Evolutionary conservation across 1,284 basidiomycete genomes (phyloP).

Genomic region (Tylopilus orsonianus): DNA sequence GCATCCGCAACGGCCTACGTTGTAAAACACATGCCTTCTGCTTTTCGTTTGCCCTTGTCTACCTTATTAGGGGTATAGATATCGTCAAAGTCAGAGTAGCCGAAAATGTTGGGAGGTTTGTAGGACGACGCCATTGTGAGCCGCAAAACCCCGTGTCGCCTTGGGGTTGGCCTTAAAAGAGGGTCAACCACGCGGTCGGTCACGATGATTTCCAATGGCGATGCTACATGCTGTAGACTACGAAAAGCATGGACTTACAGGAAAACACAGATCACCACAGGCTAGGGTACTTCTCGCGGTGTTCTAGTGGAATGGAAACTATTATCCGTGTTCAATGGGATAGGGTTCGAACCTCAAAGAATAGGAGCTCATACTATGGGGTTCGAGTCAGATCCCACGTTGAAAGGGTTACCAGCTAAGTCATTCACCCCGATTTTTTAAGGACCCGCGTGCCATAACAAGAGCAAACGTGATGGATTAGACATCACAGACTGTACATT

Average conservation of each 20-base stretch:
- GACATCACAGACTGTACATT: too few relatives aligned
- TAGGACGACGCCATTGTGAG: constrained; percentile 11
- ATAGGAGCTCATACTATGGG: too few relatives aligned
- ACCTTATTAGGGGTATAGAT: background rate
- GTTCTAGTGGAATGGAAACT: constrained; percentile 9
- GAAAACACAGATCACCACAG: constrained; percentile 9
- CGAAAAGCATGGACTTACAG: constrained; percentile 6
- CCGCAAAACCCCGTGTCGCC: background rate
- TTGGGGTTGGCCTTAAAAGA: constrained; percentile 4
- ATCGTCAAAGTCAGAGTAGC: background rate
- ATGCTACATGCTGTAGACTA: constrained; percentile 7
- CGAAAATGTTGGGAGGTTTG: constrained; percentile 21
- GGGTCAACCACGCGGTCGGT: constrained; percentile 10
- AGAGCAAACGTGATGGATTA: too few relatives aligned
- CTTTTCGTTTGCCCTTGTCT: constrained; percentile 29
- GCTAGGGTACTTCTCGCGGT: constrained; percentile 5
- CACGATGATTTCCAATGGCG: background rate
- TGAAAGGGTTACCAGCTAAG: too few relatives aligned
- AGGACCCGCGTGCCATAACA: too few relatives aligned
- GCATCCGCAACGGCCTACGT: background rate
- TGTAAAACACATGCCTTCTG: constrained; percentile 11
- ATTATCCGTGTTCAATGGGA: constrained; percentile 6
- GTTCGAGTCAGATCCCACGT: too few relatives aligned
- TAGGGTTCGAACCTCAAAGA: background rate
- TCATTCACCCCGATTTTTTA: too few relatives aligned